phyloP scores from a whole-genome alignment of 2,329 filamentous ascomycete genomes.

The Pyrenophora teres region DNA sequence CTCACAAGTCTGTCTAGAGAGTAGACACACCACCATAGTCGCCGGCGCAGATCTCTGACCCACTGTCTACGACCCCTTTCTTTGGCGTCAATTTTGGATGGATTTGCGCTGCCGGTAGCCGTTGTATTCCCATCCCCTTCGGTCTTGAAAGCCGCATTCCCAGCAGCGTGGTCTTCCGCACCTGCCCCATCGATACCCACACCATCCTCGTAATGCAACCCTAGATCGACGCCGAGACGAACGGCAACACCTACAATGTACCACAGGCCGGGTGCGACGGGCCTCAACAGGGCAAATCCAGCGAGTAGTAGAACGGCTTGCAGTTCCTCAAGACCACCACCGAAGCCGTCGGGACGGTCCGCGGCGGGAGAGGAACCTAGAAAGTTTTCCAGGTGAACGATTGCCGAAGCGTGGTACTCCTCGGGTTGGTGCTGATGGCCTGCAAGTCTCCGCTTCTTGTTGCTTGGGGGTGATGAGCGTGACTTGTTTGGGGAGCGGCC shows the following conservation, averaged over 20 bases:
- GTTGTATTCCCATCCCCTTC: constrained; percentile 41
- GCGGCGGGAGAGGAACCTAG: constrained; percentile 66
- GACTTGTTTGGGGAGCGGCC: constrained; percentile 35
- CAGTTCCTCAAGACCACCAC: constrained; percentile 88
- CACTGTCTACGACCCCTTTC: constrained; percentile 76
- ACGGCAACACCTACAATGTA: constrained; percentile 96
- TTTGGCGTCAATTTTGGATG: constrained; percentile 52
- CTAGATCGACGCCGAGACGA: constrained; percentile 86
- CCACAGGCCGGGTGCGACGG: constrained; percentile 92
- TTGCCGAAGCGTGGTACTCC: constrained; percentile 94
- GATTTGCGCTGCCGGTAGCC: constrained; percentile 26
- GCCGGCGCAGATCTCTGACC: constrained; percentile 80
- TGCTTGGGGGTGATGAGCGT: constrained; percentile 38
- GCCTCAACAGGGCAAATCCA: constrained; percentile 86
- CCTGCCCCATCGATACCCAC: constrained; percentile 62
- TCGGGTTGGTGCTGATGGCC: constrained; percentile 77
- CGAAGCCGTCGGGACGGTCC: constrained; percentile 66
- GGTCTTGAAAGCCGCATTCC: constrained; percentile 31
- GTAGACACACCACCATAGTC: constrained; percentile 97
- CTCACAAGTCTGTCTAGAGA: constrained; percentile 93
- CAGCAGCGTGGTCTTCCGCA: constrained; percentile 35
- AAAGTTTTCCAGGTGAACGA: constrained; percentile 87
- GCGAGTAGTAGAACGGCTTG: constrained; percentile 91
- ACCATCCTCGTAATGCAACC: constrained; percentile 90
- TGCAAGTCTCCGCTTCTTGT: constrained; percentile 48